phyloP scores from a whole-genome alignment of 306 rosid genomes.

The Prunus salicina region DNA sequence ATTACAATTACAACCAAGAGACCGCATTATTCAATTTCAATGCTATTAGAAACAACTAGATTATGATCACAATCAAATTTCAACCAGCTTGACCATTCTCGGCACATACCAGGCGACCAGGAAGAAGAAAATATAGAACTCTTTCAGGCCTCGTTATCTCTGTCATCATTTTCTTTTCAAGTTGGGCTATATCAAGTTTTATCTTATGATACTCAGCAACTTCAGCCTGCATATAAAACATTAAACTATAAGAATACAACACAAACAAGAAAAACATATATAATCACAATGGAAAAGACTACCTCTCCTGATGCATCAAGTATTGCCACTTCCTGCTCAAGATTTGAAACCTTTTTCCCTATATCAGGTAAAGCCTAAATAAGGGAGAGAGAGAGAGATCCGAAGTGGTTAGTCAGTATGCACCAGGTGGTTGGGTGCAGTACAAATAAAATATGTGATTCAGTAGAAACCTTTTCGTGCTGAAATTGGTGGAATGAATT shows the following conservation, averaged over 20 bases:
- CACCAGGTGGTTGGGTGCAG: slow-evolving; percentile 4
- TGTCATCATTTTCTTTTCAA: slow-evolving; percentile 89
- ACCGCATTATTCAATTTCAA: not conserved
- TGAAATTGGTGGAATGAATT: slow-evolving; percentile 97
- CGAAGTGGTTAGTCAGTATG: slow-evolving; percentile 15
- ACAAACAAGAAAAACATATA: slow-evolving; percentile 22
- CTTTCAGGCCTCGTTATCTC: slow-evolving; percentile 92
- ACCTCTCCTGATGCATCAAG: slow-evolving; percentile 97
- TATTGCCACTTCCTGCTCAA: slow-evolving; percentile 81
- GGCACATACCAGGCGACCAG: slow-evolving; percentile 90
- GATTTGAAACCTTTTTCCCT: slow-evolving; percentile 68
- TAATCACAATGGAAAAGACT: slow-evolving; percentile 13
- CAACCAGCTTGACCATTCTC: not conserved
- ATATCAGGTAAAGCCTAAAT: slow-evolving; percentile 88
- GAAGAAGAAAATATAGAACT: slow-evolving; percentile 79
- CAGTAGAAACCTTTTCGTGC: slow-evolving; percentile 76
- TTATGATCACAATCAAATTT: not conserved
- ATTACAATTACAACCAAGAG: not conserved
- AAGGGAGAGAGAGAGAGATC: slow-evolving; percentile 8
- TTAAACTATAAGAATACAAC: slow-evolving; percentile 1
- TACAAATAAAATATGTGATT: slow-evolving; percentile 17
- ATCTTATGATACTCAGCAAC: slow-evolving; percentile 88
- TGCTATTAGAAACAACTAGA: not conserved
- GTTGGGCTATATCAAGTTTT: slow-evolving; percentile 73
- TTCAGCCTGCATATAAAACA: slow-evolving; percentile 57